These are phyloP conservation scores for Isochrysis galbana DNA, from an alignment of 78 protist genomes.

Conservation along the genomic window DNA sequence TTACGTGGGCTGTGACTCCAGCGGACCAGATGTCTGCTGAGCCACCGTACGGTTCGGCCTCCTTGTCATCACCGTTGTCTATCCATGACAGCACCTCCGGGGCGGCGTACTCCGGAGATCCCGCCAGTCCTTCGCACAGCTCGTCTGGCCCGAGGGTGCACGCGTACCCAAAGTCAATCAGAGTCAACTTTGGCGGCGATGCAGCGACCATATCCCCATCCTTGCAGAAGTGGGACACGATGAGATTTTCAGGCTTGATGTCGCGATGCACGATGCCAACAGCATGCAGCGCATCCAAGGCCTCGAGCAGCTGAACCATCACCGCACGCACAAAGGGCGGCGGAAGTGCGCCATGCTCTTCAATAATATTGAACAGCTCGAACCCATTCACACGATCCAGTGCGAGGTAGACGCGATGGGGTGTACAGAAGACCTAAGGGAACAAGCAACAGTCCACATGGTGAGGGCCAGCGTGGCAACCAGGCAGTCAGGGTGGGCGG, in stretches of 20 bases:
- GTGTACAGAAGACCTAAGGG: too few relatives aligned
- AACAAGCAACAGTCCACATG: too few relatives aligned
- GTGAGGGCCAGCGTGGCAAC: too few relatives aligned
- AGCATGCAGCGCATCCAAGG: background rate
- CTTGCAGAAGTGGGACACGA: background rate
- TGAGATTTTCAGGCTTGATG: background rate
- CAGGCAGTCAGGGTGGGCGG: too few relatives aligned
- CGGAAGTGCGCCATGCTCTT: background rate
- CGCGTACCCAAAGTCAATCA: slow-evolving; percentile 6
- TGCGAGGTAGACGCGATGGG: background rate
- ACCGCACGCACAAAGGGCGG: background rate
- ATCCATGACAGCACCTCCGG: background rate
- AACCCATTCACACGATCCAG: background rate
- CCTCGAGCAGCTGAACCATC: background rate
- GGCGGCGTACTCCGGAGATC: background rate
- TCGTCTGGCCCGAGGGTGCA: background rate
- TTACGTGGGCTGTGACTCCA: background rate
- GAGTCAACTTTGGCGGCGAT: background rate
- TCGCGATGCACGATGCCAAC: background rate
- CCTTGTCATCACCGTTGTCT: background rate
- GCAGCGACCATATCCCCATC: background rate
- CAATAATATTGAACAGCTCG: background rate
- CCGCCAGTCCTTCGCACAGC: background rate
- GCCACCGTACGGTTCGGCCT: background rate
- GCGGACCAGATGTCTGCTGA: background rate